Evolutionary conservation across 768 basidiomycete genomes (phyloP), one percentile per base, ranked within the genome.

Genomic region (Panus rudis): DNA sequence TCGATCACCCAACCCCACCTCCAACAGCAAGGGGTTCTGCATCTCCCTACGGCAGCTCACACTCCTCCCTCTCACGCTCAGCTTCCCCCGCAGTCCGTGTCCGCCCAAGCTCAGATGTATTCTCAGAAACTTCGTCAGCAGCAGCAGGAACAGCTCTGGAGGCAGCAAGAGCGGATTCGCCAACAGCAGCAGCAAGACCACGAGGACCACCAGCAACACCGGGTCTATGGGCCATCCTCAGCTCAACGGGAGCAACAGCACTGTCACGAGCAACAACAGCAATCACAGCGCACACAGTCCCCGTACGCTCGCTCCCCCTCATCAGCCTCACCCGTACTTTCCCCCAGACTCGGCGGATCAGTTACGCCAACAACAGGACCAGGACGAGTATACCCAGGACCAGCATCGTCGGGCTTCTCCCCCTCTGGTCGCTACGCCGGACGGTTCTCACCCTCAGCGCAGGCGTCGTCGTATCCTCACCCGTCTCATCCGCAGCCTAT

Each of bases 81-180:
- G 48, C 41, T 47, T 46, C 2, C 33, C 38, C 11, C 43, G 19
- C 28, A 30, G 46, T 30, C n/a, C n/a, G 43, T 13, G 8, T 43
- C 40, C 31, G 47, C 50, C 17, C 52, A 45, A 37, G 24, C 47
- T 42, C 51, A 54, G 22, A 59, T 61, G 40, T 76, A 76, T 65
- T 70, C 71, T 52, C 70, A 67, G 66, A 70, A 69, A 48, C 68
- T 73, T 51, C 66, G 64, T 26, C 62, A 65, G 41, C 73, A 73
- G 46, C 72, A 65, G 48, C 64, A 64, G 52, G 58, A 54, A 49
- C 66, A 49, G 23, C 53, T 59, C 34, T 48, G 45, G 37, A 50
- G 51, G 49, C 38, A 45, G 26, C 62, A 61, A 53, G 55, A 56
- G 61, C 62, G 52, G 56, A 61, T 48, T 45, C 66, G 61, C 33